Conservation (phyloP, 768 basidiomycete genomes). For the Lactarius vividus region DNA sequence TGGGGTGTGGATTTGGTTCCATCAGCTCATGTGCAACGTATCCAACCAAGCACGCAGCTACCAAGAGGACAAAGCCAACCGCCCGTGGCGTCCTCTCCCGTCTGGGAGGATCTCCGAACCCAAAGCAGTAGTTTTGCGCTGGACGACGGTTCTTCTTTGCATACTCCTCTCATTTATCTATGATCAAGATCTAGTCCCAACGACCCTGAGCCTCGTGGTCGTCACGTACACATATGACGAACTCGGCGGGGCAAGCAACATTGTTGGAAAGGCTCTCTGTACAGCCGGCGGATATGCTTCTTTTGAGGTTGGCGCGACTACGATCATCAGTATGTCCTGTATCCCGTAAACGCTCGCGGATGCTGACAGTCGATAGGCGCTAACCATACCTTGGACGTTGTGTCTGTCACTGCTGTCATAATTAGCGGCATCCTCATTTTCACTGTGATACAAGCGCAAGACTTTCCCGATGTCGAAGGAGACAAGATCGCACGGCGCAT, state of each 20-base stretch:
- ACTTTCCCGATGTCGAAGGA: conserved; percentile 32
- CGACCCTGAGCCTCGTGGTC: conserved; percentile 27
- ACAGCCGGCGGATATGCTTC: conserved; percentile 26
- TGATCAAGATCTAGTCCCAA: conserved; percentile 23
- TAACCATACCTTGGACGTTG: conserved; percentile 17
- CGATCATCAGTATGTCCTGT: conserved; percentile 18
- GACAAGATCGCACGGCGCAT: conserved; percentile 27
- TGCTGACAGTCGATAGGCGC: conserved; percentile 2
- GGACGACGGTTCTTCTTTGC: conserved; percentile 26
- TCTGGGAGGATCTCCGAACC: conserved; percentile 29
- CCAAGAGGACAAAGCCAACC: conserved; percentile 30
- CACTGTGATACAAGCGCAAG: conserved; percentile 30
- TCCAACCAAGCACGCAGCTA: conserved; percentile 30
- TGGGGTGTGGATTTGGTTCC: conserved; percentile 31
- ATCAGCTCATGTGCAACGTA: conserved; percentile 30
- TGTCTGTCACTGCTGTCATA: conserved; percentile 25
- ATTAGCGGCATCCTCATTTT: conserved; percentile 28
- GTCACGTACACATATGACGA: conserved; percentile 28
- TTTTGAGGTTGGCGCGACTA: conserved; percentile 30
- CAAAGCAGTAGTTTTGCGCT: conserved; percentile 26
- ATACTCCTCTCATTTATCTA: conserved; percentile 20
- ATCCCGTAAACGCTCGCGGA: not conserved
- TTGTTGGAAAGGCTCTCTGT: conserved; percentile 27
- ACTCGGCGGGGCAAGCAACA: conserved; percentile 14
- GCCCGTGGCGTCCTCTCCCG: conserved; percentile 32